These are phyloP conservation scores for Trichosanthes truncata DNA, from an alignment of 306 rosid genomes.

Conservation along the genomic window DNA sequence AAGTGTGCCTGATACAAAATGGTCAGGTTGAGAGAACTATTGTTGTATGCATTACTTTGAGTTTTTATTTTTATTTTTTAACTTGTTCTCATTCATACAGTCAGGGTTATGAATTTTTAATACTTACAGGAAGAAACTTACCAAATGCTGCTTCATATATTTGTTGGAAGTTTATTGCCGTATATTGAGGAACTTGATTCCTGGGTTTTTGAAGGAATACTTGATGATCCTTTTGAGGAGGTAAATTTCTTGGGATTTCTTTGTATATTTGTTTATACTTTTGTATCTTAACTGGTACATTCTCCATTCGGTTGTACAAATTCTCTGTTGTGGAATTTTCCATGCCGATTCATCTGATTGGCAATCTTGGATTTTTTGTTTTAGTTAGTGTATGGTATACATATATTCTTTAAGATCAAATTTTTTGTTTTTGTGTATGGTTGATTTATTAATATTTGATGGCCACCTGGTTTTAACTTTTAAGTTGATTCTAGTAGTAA, in stretches of 20 bases:
- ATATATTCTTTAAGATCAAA: too few species aligned
- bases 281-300: neutral
- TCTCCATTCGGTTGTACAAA: neutral
- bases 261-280: neutral
- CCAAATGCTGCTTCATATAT: slow-evolving; percentile 71
- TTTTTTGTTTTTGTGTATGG: neutral
- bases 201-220: slow-evolving; percentile 97
- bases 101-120: slow-evolving; percentile 19
- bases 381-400: neutral
- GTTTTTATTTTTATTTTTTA: slow-evolving; percentile 4
- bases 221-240: slow-evolving; percentile 93
- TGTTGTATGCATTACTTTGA: slow-evolving; percentile 4
- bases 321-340: neutral
- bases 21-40: slow-evolving; percentile 73
- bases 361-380: neutral
- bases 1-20: slow-evolving; percentile 78
- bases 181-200: slow-evolving; percentile 90
- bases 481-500: neutral
- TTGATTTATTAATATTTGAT: neutral
- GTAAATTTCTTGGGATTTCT: slow-evolving; percentile 33
- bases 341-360: neutral
- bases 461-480: too few species aligned
- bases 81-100: slow-evolving; percentile 17
- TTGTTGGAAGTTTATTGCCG: slow-evolving; percentile 81
- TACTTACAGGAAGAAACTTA: slow-evolving; percentile 75